phyloP scores from a whole-genome alignment of 768 basidiomycete species.

The Amanita brunnescens region DNA sequence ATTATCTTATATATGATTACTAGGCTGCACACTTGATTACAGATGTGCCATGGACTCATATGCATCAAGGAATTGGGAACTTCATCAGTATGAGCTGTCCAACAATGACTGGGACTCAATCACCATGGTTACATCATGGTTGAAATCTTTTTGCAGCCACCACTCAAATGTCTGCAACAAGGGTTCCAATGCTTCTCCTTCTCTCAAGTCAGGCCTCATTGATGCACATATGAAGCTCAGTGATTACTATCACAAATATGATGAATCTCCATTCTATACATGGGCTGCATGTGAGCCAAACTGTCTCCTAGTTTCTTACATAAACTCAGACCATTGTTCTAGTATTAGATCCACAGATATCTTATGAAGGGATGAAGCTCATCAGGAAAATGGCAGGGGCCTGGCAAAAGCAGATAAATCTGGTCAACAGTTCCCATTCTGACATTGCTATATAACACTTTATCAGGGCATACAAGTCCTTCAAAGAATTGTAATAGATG shows the following conservation, averaged over 20 bases:
- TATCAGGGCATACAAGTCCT: too few relatives aligned
- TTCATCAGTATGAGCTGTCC: slow-evolving; percentile 13
- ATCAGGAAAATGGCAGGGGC: too few relatives aligned
- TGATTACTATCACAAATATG: slow-evolving; percentile 24
- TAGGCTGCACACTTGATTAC: slow-evolving; percentile 19
- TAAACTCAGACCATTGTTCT: too few relatives aligned
- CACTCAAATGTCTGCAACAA: slow-evolving; percentile 24
- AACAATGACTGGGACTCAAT: slow-evolving; percentile 23
- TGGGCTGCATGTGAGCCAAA: slow-evolving; percentile 22
- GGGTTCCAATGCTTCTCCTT: slow-evolving; percentile 18
- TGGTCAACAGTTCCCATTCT: too few relatives aligned
- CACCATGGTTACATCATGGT: slow-evolving; percentile 16
- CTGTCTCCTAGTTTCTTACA: background rate
- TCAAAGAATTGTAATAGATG: too few relatives aligned
- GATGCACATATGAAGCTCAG: slow-evolving; percentile 23
- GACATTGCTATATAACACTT: too few relatives aligned
- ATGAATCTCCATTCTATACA: slow-evolving; percentile 21
- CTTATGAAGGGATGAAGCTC: too few relatives aligned
- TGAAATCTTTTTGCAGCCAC: slow-evolving; percentile 23
- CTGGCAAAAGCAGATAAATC: too few relatives aligned
- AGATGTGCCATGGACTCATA: slow-evolving; percentile 12
- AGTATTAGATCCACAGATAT: too few relatives aligned
- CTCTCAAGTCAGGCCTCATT: slow-evolving; percentile 15
- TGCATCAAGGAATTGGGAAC: slow-evolving; percentile 11
- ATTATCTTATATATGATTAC: background rate